Evolutionary conservation across 805 yeast genomes (phyloP).

Genomic region (Candida glaebosa): DNA sequence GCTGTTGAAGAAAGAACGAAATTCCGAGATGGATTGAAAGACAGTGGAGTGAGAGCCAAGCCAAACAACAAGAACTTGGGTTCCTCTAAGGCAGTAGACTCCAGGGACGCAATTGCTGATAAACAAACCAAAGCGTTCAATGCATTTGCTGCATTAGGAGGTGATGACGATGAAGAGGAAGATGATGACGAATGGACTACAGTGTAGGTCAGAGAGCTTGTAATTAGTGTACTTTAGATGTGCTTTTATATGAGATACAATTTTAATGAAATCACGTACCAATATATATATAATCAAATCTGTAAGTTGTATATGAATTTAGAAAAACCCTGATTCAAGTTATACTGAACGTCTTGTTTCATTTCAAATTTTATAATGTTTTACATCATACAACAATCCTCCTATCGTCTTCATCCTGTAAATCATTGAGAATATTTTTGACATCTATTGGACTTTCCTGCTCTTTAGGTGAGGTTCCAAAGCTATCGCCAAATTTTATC

Average conservation of each 20-base stretch:
- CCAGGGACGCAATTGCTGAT: slow-evolving; percentile 68
- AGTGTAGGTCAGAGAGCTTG: background rate
- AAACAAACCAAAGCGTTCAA: slow-evolving; percentile 66
- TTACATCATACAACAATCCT: slow-evolving; percentile 17
- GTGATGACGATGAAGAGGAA: slow-evolving; percentile 44
- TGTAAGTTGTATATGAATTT: too few relatives aligned
- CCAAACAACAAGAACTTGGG: slow-evolving; percentile 75
- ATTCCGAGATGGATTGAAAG: slow-evolving; percentile 47
- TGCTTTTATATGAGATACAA: background rate
- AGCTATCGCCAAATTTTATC: slow-evolving; percentile 5
- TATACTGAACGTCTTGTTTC: too few relatives aligned
- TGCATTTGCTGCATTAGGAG: slow-evolving; percentile 78
- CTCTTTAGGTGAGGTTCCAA: slow-evolving; percentile 17
- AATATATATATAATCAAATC: too few relatives aligned
- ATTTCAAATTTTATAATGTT: too few relatives aligned
- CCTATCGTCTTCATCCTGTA: slow-evolving; percentile 33
- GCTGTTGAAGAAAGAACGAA: slow-evolving; percentile 44
- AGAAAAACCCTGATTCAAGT: too few relatives aligned
- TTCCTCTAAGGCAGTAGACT: slow-evolving; percentile 68
- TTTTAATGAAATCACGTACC: too few relatives aligned
- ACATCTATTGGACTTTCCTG: slow-evolving; percentile 23
- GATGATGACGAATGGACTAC: slow-evolving; percentile 7
- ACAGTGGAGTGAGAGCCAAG: slow-evolving; percentile 50
- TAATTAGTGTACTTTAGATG: background rate
- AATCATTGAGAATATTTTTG: slow-evolving; percentile 29